Evolutionary conservation across 2,329 filamentous ascomycete genomes (phyloP).

Genomic region (Helotiales sp.): DNA sequence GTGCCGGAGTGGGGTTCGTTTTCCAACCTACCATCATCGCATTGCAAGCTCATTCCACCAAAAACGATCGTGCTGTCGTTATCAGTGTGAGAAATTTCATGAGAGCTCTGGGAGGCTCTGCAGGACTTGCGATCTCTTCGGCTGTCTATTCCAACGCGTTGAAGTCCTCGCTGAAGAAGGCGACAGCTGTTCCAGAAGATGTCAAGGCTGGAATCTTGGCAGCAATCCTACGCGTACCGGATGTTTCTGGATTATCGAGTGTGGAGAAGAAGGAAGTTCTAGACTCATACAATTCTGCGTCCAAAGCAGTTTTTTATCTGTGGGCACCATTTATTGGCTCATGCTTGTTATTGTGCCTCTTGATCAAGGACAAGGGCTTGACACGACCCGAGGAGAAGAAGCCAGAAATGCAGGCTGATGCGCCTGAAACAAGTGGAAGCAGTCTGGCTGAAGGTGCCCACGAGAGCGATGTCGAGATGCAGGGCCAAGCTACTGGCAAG

Average conservation of each 20-base stretch:
- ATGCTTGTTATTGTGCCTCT: slow-evolving; percentile 49
- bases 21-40: slow-evolving; percentile 54
- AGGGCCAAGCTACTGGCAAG: background rate
- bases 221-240: slow-evolving; percentile 29
- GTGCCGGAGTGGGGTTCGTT: slow-evolving; percentile 52
- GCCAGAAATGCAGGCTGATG: background rate
- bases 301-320: slow-evolving; percentile 55
- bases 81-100: slow-evolving; percentile 65
- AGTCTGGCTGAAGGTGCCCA: slow-evolving; percentile 3
- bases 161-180: slow-evolving; percentile 18
- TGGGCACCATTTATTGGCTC: slow-evolving; percentile 54
- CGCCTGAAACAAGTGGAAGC: background rate
- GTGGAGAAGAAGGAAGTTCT: slow-evolving; percentile 40
- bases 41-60: slow-evolving; percentile 56
- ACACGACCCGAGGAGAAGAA: slow-evolving; percentile 33
- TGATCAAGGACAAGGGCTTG: slow-evolving; percentile 53
- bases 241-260: slow-evolving; percentile 19
- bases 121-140: slow-evolving; percentile 57
- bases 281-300: slow-evolving; percentile 53
- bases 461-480: slow-evolving; percentile 21
- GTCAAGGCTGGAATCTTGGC: slow-evolving; percentile 23
- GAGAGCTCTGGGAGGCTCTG: slow-evolving; percentile 57
- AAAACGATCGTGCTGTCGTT: slow-evolving; percentile 59
- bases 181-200: slow-evolving; percentile 19
- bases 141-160: slow-evolving; percentile 45